phyloP scores from a whole-genome alignment of 306 rosid species.

The Cucurbita maxima region DNA sequence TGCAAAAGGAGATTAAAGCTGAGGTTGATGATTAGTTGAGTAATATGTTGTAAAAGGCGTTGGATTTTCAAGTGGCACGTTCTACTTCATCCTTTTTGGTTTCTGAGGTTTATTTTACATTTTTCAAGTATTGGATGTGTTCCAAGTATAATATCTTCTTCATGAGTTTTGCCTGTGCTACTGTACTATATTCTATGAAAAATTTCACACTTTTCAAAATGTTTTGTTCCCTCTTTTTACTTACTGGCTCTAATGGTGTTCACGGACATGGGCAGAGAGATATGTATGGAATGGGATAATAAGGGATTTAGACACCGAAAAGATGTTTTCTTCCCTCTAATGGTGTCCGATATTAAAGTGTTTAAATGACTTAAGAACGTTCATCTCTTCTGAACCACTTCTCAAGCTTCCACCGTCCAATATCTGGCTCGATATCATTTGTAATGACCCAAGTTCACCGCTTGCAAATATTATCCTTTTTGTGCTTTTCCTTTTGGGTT shows the following conservation, averaged over 20 bases:
- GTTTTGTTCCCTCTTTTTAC: background rate
- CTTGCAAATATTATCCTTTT: no score
- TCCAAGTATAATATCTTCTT: background rate
- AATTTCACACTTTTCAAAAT: background rate
- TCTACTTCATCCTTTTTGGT: background rate
- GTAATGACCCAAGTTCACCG: no score
- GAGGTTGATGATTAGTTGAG: conserved; percentile 35
- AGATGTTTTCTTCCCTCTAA: no score
- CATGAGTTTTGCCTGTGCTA: background rate
- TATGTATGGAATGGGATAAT: no score
- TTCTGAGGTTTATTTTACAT: background rate
- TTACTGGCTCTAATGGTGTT: background rate
- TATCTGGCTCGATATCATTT: no score
- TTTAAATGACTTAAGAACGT: no score
- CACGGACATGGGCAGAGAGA: background rate
- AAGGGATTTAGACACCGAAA: no score
- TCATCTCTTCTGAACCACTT: no score
- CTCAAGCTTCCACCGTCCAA: no score
- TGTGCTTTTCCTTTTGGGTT: no score
- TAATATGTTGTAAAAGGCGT: background rate
- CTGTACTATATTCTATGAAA: background rate
- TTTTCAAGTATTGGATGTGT: background rate
- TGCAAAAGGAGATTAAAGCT: conserved; percentile 38
- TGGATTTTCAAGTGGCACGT: background rate
- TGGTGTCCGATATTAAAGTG: no score